Percentiles rank a stretch among this genome's conserved stretches.
These are phyloP conservation scores for Trypethelium eluteriae DNA, from an alignment of 495 filamentous ascomycete species.

Conservation along the genomic window DNA sequence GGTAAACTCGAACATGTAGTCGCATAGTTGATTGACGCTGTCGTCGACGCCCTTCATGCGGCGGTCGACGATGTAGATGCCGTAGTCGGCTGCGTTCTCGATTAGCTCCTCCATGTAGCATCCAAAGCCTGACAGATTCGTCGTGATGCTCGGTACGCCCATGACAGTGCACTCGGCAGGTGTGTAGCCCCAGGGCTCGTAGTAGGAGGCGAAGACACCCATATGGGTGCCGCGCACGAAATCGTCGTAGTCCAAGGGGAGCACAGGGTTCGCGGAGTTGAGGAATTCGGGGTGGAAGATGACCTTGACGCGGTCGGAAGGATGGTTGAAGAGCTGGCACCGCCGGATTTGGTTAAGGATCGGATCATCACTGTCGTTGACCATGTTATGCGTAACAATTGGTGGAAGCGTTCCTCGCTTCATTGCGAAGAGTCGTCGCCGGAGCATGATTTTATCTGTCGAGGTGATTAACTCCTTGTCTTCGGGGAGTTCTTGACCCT, in stretches of 20 bases:
- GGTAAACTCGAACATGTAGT: conserved; percentile 94
- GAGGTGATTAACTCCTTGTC: conserved; percentile 90
- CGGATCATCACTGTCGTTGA: conserved; percentile 85
- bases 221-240: conserved; percentile 95
- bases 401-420: conserved; percentile 83
- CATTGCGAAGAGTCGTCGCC: conserved; percentile 89
- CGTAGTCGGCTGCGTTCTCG: conserved; percentile 94
- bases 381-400: conserved; percentile 99
- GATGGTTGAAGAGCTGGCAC: conserved; percentile 94
- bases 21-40: conserved; percentile 86
- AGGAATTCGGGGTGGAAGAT: conserved; percentile 98
- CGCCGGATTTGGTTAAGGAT: conserved; percentile 94
- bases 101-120: conserved; percentile 99
- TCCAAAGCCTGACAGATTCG: conserved; percentile 93
- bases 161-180: conserved; percentile 98
- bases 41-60: conserved; percentile 94
- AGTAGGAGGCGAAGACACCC: conserved; percentile 94
- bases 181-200: conserved; percentile 98
- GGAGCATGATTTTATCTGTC: conserved; percentile 86
- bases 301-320: conserved; percentile 89
- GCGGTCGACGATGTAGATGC: conserved; percentile 97
- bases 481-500: conserved; percentile 84
- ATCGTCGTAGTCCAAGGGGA: conserved; percentile 95
- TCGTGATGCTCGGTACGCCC: conserved; percentile 98
- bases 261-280: conserved; percentile 87